Base-by-base conservation (phyloP, 2,329 filamentous ascomycete genomes). In the Microdochium bolleyi region DNA sequence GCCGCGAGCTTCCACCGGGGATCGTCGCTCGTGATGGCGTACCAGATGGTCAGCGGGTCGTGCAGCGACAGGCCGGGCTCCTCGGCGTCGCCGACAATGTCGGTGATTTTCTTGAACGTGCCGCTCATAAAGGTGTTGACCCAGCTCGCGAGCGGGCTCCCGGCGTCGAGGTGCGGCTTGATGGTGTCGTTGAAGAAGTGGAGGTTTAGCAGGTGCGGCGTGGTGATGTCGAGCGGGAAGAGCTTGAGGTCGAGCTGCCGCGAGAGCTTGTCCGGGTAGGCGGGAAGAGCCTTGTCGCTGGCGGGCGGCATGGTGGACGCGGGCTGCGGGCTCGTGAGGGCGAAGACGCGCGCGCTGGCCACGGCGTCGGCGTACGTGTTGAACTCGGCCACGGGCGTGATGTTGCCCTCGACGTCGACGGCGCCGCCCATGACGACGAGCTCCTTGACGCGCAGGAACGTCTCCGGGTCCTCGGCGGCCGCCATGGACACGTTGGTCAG, bases 341-440 rank as follows among this genome's bases (percentile, higher is more conserved):
- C 87, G 63, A 86, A 92, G 19, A 94, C 80, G 14, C 88, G 79
- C 11, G 89, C 88, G 0, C 88, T 82, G 25, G 89, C 88, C 41
- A 89, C 79, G 21, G 88, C 78, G 67, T 99, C 95, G 54, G 94
- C 92, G 64, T 90, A 95, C 53, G 87, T 88, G 74, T 99, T 99
- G 80, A 99, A 99, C 68, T 99, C 94, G 57, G 89, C 90, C 13
- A 87, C 82, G 1, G 94, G 92, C 48, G 83, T 85, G 63, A 89
- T 84, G 68, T 99, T 99, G 60, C 94, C 94, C 50, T 84, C 79
- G 48, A 84, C 73, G 54, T 88, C 78, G 52, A 99, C 80, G 24
- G 89, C 85, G 55, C 94, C 94, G 54, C 92, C 94, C 94, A 99
- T 99, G 49, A 96, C 88, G 3, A 96, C 86, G 2, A 99, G 80